Evolutionary conservation across 306 rosid genomes (phyloP).

Genomic region (Medicago lupulina): DNA sequence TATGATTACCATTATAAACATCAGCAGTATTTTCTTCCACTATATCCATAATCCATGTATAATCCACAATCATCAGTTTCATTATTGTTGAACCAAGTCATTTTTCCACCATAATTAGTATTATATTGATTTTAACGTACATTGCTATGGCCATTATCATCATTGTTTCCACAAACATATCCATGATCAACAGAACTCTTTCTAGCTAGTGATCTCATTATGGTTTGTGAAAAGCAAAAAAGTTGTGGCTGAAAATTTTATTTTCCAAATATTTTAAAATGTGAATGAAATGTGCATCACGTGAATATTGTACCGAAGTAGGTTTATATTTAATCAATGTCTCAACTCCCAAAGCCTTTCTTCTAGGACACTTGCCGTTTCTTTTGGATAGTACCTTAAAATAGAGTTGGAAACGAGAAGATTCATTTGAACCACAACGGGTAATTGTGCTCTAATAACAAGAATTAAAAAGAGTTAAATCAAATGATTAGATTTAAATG

Average conservation of each 20-base stretch:
- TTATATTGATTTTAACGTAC: conserved; percentile 26
- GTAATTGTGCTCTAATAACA: no score
- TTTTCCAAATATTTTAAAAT: neutral
- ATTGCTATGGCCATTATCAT: conserved; percentile 31
- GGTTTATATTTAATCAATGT: neutral
- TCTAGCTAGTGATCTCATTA: conserved; percentile 22
- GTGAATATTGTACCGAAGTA: neutral
- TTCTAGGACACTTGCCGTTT: neutral
- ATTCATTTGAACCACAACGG: no score
- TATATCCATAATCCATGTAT: conserved; percentile 41
- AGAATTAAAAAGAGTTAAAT: no score
- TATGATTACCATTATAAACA: neutral
- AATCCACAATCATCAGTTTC: conserved; percentile 27
- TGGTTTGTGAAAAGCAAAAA: neutral
- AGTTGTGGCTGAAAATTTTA: neutral
- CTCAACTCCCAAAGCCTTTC: neutral
- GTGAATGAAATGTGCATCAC: neutral
- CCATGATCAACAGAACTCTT: conserved; percentile 33
- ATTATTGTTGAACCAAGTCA: conserved; percentile 41
- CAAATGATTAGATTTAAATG: no score
- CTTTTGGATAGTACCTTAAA: no score
- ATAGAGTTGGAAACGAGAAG: neutral
- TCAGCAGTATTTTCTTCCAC: conserved; percentile 26
- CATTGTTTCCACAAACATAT: conserved; percentile 22
- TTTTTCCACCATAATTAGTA: conserved; percentile 41